These are phyloP conservation scores for Elsinoe necatrix DNA, from an alignment of 2,329 filamentous ascomycete genomes.

Conservation along the genomic window DNA sequence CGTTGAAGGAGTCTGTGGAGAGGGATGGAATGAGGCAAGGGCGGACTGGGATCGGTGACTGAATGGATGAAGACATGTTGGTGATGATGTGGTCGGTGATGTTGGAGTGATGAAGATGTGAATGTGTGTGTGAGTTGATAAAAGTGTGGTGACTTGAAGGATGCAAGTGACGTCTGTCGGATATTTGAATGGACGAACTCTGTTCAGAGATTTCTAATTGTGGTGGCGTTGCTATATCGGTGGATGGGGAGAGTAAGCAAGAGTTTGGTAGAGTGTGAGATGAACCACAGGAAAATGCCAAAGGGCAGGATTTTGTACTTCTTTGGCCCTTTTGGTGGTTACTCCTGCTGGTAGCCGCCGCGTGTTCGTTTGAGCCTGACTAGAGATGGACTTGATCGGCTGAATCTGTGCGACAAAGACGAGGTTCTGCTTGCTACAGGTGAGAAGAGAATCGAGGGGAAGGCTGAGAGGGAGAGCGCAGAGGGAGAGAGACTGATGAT, in stretches of 20 bases:
- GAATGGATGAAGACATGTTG: slow-evolving; percentile 17
- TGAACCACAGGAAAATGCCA: neutral
- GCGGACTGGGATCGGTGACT: slow-evolving; percentile 14
- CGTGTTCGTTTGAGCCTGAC: slow-evolving; percentile 3
- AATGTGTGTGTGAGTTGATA: neutral
- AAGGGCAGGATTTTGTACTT: neutral
- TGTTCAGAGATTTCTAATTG: slow-evolving; percentile 7
- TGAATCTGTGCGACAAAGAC: neutral
- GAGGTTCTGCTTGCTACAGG: neutral
- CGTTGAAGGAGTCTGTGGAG: slow-evolving; percentile 19
- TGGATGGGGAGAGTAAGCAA: neutral
- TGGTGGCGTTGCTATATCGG: neutral
- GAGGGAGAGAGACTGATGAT: neutral
- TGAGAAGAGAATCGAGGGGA: neutral
- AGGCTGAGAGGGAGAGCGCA: neutral
- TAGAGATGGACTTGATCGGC: neutral
- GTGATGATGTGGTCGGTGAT: neutral
- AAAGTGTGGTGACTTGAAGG: neutral
- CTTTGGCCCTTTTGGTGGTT: neutral
- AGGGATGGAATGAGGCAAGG: slow-evolving; percentile 11
- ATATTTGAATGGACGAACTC: neutral
- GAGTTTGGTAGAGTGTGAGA: neutral
- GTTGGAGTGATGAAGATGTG: neutral
- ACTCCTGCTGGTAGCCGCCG: neutral
- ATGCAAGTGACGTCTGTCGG: neutral